Base-by-base conservation (phyloP, 176 grass and related monocot genomes). In the Raddia distichophylla region DNA sequence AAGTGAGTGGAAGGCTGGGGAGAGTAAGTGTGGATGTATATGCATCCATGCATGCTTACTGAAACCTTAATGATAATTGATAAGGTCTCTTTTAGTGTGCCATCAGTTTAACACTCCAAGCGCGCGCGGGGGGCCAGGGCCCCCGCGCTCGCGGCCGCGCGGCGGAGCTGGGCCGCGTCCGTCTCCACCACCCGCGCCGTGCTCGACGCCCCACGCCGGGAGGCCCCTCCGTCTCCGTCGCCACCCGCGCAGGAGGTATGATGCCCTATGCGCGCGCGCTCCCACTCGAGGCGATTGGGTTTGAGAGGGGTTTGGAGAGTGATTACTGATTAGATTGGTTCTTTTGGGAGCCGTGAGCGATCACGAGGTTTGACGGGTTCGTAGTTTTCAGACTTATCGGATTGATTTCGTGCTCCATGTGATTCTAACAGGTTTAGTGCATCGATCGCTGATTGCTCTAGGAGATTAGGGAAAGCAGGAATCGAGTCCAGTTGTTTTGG, bases 161-260 rank as follows among this genome's bases (percentile, higher is more conserved):
- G 88, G 0, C 83, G 83, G 12, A 86, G 53, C 67, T 90, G 83
- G 88, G 83, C 80, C 32, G 50, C 71, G 60, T 61, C 83, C 44
- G 53, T 40, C 37, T 40, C 37, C 37, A 40, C 37, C 37, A 40
- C 73, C 11, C 83, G 88, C 35, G 83, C 74, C 74, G 74, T 79
- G 45, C 79, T 86, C 79, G 83, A 70, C 83, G 44, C 66, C 15
- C 32, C 58, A 3, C 87, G 58, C 5, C 40, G 78, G 8, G 64
- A 75, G 37, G 14, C 56, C 72, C 33, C n/a, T n/a, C n/a, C n/a
- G n/a, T n/a, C n/a, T n/a, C n/a, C n/a, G n/a, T n/a, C n/a, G n/a
- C n/a, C n/a, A 78, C 85, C 85, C 52, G 13, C 61, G 55, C 83
- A 90, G 88, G 63, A 90, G 88, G 88, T 90, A 90, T 3, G 83